Percentiles rank a stretch among this genome's conserved stretches.
These are phyloP conservation scores for Lachnellula hyalina DNA, from an alignment of 2,329 filamentous ascomycete genomes.

Conservation along the genomic window DNA sequence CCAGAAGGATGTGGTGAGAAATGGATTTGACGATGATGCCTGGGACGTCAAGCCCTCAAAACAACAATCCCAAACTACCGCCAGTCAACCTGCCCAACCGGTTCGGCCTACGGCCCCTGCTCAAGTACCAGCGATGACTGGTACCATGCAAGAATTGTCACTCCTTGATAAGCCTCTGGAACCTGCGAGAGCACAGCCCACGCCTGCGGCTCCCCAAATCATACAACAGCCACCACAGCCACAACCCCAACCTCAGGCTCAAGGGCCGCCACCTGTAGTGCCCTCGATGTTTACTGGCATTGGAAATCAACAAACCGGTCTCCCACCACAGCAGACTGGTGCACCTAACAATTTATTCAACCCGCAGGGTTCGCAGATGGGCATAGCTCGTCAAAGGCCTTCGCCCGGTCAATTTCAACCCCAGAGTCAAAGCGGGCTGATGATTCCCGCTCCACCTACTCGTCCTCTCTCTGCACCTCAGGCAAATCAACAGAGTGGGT, in stretches of 20 bases:
- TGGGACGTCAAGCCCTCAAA: slow-evolving; percentile 90
- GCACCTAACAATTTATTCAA: slow-evolving; percentile 31
- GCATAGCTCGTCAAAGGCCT: slow-evolving; percentile 61
- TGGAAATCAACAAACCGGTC: slow-evolving; percentile 44
- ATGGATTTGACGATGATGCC: slow-evolving; percentile 90
- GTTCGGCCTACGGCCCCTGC: slow-evolving; percentile 37
- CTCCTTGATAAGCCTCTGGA: slow-evolving; percentile 55
- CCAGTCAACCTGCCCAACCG: slow-evolving; percentile 35
- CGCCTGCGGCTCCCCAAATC: slow-evolving; percentile 24
- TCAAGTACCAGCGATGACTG: slow-evolving; percentile 51
- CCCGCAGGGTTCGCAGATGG: slow-evolving; percentile 38
- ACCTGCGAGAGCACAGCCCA: slow-evolving; percentile 40
- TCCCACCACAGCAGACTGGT: slow-evolving; percentile 24
- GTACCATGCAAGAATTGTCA: slow-evolving; percentile 65
- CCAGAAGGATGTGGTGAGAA: slow-evolving; percentile 42
- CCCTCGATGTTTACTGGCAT: slow-evolving; percentile 53
- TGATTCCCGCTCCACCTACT: slow-evolving; percentile 69
- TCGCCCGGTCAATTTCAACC: slow-evolving; percentile 57
- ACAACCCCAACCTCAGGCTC: slow-evolving; percentile 34
- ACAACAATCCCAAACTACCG: slow-evolving; percentile 38
- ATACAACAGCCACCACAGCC: slow-evolving; percentile 25
- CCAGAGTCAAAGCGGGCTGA: slow-evolving; percentile 56
- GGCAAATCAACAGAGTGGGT: slow-evolving; percentile 67
- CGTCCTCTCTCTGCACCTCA: slow-evolving; percentile 84
- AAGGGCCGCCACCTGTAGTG: slow-evolving; percentile 44